A percentile compares a stretch with the other conserved stretches of the same genome.
Evolutionary conservation across 768 basidiomycete genomes (phyloP).

Genomic region (Cystofilobasidium bisporidii): DNA sequence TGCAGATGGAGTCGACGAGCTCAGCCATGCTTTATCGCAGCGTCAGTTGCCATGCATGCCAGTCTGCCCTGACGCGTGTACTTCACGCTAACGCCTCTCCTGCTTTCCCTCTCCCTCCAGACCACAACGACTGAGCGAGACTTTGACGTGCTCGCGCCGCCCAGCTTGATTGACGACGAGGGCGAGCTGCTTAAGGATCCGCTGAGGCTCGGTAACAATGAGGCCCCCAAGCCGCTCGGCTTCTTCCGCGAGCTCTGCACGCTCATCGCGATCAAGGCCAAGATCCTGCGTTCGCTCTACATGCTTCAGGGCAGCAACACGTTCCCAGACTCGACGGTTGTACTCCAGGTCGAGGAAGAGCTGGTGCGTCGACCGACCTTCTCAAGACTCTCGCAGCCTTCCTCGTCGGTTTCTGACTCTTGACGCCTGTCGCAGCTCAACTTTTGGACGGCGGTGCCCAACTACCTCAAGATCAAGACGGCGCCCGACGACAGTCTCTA

Average conservation of each 20-base stretch:
- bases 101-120: not conserved
- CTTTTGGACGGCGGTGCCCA: conserved; percentile 8
- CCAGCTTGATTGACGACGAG: not conserved
- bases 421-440: too few species aligned
- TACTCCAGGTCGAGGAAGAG: not conserved
- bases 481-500: not conserved
- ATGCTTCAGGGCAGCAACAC: not conserved
- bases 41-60: not conserved
- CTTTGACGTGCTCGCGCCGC: not conserved
- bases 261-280: conserved; percentile 1
- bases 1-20: conserved; percentile 6
- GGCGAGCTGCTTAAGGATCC: not conserved
- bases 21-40: not conserved
- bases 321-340: not conserved
- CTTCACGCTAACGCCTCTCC: not conserved
- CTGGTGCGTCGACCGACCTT: not conserved
- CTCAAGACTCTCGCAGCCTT: not conserved
- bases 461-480: conserved; percentile 9
- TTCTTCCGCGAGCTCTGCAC: not conserved
- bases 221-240: conserved; percentile 1
- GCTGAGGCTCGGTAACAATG: not conserved
- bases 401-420: not conserved
- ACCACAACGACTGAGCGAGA: not conserved
- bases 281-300: conserved; percentile 1
- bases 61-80: not conserved